Percentiles rank a stretch among this genome's conserved stretches.
Conservation (phyloP, 768 basidiomycete species). For the Hygrophoropsis aurantiaca region DNA sequence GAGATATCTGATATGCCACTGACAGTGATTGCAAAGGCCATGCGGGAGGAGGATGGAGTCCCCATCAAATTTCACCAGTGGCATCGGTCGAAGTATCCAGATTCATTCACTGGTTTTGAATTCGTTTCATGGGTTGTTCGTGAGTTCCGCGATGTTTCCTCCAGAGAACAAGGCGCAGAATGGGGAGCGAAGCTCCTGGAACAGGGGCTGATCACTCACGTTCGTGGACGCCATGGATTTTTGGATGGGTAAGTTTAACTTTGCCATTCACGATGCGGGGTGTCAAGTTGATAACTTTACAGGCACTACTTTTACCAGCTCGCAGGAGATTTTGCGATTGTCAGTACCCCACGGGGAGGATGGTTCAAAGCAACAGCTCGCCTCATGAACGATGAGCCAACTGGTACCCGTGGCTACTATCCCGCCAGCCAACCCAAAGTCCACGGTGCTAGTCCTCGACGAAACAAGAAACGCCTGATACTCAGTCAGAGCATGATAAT, state of each 20-base stretch:
- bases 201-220: constrained; percentile 85
- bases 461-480: constrained; percentile 59
- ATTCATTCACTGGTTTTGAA: constrained; percentile 87
- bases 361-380: constrained; percentile 66
- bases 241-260: constrained; percentile 69
- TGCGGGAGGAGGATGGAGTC: constrained; percentile 83
- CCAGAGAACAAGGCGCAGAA: constrained; percentile 75
- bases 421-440: constrained; percentile 36
- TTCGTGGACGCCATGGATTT: constrained; percentile 75
- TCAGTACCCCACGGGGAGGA: constrained; percentile 60
- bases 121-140: constrained; percentile 92
- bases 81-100: constrained; percentile 71
- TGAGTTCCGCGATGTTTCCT: constrained; percentile 86
- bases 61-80: constrained; percentile 84
- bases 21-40: constrained; percentile 69
- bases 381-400: constrained; percentile 41
- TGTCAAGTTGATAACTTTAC: constrained; percentile 2
- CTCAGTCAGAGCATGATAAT: constrained; percentile 91
- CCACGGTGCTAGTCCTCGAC: constrained; percentile 41
- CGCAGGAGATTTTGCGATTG: constrained; percentile 71
- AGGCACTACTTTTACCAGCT: constrained; percentile 91
- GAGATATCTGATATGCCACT: constrained; percentile 69
- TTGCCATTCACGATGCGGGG: not conserved
- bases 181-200: constrained; percentile 77
- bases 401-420: constrained; percentile 30